Evolutionary conservation across 1,284 basidiomycete species (phyloP), one percentile per base, ranked within the genome.

Genomic region (Vanrija sp.): DNA sequence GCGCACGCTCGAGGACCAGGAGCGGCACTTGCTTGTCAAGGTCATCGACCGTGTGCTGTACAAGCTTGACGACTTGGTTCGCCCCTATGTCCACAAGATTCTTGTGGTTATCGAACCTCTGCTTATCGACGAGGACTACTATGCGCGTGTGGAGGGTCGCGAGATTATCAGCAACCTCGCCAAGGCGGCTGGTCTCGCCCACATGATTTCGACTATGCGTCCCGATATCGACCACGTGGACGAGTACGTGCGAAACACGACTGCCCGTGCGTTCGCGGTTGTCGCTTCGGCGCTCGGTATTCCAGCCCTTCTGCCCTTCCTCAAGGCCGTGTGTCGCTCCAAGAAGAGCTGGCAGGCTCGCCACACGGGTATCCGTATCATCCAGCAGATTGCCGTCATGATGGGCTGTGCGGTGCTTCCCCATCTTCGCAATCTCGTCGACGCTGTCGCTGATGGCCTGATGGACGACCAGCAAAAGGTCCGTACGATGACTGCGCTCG

Each of bases 121-220:
- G 5, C 85, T 99, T 65, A 98, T 98, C 69, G 96, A 99, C 75
- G 95, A 98, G 76, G 96, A 98, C 77, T 98, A 98, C 80, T 98
- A 98, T 69, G 96, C 96, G 46, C 91, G 95, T 74, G 92, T 99
- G 53, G 96, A 99, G 80, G 96, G 96, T 63, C 90, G 96, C 51
- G 96, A 98, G 80, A 98, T 98, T 73, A 99, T 99, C 69, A 95
- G 91, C 69, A 98, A 99, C 77, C 80, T 98, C 48, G 96, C 96
- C 46, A 99, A 98, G 77, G 96, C 96, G 3, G 95, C 96, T 34
- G 95, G 96, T 78, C 86, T 98, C 21, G 96, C 95, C 3, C 96
- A 98, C 78, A 98, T 99, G 96, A 98, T 99, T 69, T 98, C 95
- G 38, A 98, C 95, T 19, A 98, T 99, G 95, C 88, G 95, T 67